phyloP scores from a whole-genome alignment of 2,329 filamentous ascomycete species.

The Hypoxylon sp. region DNA sequence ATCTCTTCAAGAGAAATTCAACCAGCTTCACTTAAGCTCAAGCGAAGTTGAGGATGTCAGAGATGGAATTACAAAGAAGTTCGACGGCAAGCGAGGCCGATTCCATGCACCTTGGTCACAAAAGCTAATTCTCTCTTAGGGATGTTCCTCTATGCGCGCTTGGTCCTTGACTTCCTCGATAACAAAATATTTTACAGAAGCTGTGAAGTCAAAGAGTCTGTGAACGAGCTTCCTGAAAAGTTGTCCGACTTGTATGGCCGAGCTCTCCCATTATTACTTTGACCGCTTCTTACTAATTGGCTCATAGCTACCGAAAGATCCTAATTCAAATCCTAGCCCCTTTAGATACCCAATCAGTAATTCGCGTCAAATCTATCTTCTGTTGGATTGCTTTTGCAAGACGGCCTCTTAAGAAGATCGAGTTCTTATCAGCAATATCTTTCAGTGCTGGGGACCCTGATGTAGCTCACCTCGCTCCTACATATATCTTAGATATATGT shows the following conservation, averaged over 20 bases:
- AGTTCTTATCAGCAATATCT: slow-evolving; percentile 55
- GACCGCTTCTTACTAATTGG: neutral
- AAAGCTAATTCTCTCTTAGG: slow-evolving; percentile 53
- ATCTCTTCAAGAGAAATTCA: neutral
- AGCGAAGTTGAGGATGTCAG: neutral
- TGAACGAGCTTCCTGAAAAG: neutral
- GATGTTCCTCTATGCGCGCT: slow-evolving; percentile 58
- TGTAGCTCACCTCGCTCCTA: neutral
- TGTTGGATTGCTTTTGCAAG: slow-evolving; percentile 58
- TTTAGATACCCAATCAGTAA: slow-evolving; percentile 11
- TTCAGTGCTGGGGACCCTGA: slow-evolving; percentile 43
- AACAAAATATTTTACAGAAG: slow-evolving; percentile 53
- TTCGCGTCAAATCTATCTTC: slow-evolving; percentile 52
- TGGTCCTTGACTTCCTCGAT: slow-evolving; percentile 55
- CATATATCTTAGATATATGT: slow-evolving; percentile 1
- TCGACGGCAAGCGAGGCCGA: neutral
- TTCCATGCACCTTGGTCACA: slow-evolving; percentile 10
- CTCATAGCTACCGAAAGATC: slow-evolving; percentile 1
- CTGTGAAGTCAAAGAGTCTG: slow-evolving; percentile 48
- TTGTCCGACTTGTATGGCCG: neutral
- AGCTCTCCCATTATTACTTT: neutral
- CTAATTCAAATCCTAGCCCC: neutral
- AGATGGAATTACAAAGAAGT: neutral
- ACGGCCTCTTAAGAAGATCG: slow-evolving; percentile 53
- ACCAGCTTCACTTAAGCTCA: neutral